A percentile compares a stretch with the other conserved stretches of the same genome.
These are phyloP conservation scores for Skeletonema costatum DNA, from an alignment of 108 stramenopile genomes.

Conservation along the genomic window DNA sequence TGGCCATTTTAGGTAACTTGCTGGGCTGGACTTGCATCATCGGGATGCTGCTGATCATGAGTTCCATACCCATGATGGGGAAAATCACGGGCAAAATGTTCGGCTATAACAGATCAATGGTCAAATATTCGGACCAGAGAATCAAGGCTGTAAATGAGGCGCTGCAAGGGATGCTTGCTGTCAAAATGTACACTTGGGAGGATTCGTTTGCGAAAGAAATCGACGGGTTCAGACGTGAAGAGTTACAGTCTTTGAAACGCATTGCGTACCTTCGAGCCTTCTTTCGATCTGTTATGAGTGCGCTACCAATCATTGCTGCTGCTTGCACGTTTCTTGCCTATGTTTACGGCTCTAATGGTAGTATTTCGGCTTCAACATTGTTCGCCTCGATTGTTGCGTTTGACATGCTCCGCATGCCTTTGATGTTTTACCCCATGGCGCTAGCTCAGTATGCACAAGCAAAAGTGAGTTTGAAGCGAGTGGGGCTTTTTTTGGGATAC, in stretches of 20 bases:
- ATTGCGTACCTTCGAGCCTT: slow-evolving; percentile 70
- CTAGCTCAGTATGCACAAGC: slow-evolving; percentile 71
- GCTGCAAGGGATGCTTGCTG: slow-evolving; percentile 86
- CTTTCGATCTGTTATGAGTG: slow-evolving; percentile 65
- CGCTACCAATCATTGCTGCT: slow-evolving; percentile 64
- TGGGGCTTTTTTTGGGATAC: slow-evolving; percentile 40
- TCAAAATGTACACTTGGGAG: slow-evolving; percentile 96
- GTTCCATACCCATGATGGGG: slow-evolving; percentile 69
- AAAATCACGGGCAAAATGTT: slow-evolving; percentile 67
- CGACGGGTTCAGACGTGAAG: slow-evolving; percentile 51
- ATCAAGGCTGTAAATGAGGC: slow-evolving; percentile 90
- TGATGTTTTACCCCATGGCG: slow-evolving; percentile 72
- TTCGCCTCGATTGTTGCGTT: slow-evolving; percentile 72
- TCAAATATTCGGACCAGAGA: slow-evolving; percentile 77
- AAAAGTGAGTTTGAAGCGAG: slow-evolving; percentile 64
- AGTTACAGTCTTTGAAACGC: slow-evolving; percentile 55
- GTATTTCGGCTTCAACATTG: slow-evolving; percentile 59
- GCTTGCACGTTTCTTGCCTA: slow-evolving; percentile 67
- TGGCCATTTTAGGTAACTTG: slow-evolving; percentile 66
- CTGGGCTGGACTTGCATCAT: slow-evolving; percentile 82
- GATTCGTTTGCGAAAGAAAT: slow-evolving; percentile 67
- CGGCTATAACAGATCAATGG: slow-evolving; percentile 72
- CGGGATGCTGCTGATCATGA: slow-evolving; percentile 77
- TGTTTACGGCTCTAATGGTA: slow-evolving; percentile 35
- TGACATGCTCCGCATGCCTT: slow-evolving; percentile 73